phyloP scores from a whole-genome alignment of 1,139 yeast species.

The Chernovozyma aurita region DNA sequence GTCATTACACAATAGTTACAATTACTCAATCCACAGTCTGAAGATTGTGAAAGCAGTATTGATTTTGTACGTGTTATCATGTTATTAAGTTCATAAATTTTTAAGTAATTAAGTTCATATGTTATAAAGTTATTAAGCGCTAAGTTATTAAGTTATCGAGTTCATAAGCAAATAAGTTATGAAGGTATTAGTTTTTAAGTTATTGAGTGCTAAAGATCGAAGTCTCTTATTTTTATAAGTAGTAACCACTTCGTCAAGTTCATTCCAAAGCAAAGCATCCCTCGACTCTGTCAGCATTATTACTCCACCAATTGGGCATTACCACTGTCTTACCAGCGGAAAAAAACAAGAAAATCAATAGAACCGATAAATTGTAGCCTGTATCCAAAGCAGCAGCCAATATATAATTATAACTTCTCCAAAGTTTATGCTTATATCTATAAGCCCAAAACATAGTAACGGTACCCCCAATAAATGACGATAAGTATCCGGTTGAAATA shows the following conservation, averaged over 20 bases:
- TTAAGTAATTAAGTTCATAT: too few species aligned
- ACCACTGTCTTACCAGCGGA: conserved; percentile 24
- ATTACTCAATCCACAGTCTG: too few species aligned
- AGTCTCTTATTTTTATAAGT: too few species aligned
- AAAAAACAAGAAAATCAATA: conserved; percentile 33
- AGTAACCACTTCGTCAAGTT: neutral
- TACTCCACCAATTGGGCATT: conserved; percentile 50
- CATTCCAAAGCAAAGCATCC: conserved; percentile 31
- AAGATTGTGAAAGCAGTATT: too few species aligned
- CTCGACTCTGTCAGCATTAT: conserved; percentile 36
- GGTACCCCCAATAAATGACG: conserved; percentile 44
- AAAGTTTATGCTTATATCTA: conserved; percentile 30
- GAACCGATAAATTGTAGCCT: conserved; percentile 40
- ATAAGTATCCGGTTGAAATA: conserved; percentile 45
- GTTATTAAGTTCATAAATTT: too few species aligned
- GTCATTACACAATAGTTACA: too few species aligned
- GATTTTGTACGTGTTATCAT: too few species aligned
- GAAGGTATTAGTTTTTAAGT: too few species aligned
- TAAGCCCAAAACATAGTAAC: conserved; percentile 42
- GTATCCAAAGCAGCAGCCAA: conserved; percentile 50
- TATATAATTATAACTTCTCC: conserved; percentile 43
- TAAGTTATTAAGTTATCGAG: too few species aligned
- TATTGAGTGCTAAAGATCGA: too few species aligned
- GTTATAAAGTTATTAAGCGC: too few species aligned
- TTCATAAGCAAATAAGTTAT: too few species aligned